A percentile compares a stretch with the other conserved stretches of the same genome.
phyloP scores from a whole-genome alignment of 2,329 filamentous ascomycete species.

The Alternaria longipes region DNA sequence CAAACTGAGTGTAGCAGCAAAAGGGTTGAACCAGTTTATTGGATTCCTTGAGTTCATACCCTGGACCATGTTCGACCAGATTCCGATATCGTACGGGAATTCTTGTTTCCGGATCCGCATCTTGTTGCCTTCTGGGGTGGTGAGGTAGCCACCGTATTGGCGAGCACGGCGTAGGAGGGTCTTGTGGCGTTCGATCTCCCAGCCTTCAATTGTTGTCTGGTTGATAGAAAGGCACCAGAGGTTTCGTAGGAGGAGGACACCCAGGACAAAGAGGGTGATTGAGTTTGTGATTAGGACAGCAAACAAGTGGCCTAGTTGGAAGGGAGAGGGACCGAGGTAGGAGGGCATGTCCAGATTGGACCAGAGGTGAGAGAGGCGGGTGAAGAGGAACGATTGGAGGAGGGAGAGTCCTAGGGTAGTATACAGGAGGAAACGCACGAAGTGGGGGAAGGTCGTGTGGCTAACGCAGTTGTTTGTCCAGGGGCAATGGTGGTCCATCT shows the following conservation, averaged over 20 bases:
- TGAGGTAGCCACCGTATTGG: conserved; percentile 64
- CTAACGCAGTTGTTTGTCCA: conserved; percentile 88
- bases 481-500: conserved; percentile 88
- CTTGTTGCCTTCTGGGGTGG: conserved; percentile 63
- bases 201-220: conserved; percentile 82
- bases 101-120: conserved; percentile 71
- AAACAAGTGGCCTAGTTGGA: conserved; percentile 69
- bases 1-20: conserved; percentile 62
- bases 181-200: conserved; percentile 66
- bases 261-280: conserved; percentile 68
- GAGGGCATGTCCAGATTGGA: conserved; percentile 68
- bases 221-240: conserved; percentile 71
- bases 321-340: conserved; percentile 74
- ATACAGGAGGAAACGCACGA: conserved; percentile 79
- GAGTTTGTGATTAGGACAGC: conserved; percentile 67
- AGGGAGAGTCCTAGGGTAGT: conserved; percentile 70
- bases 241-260: conserved; percentile 69
- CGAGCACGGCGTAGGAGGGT: conserved; percentile 57
- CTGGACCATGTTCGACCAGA: conserved; percentile 77
- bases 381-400: conserved; percentile 68
- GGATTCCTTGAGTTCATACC: conserved; percentile 75
- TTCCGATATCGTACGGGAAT: conserved; percentile 82
- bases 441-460: conserved; percentile 82
- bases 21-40: conserved; percentile 74
- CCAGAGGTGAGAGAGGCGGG: conserved; percentile 70